Evolutionary conservation across 495 filamentous ascomycete genomes (phyloP).

Genomic region (Sporormia fimetaria): DNA sequence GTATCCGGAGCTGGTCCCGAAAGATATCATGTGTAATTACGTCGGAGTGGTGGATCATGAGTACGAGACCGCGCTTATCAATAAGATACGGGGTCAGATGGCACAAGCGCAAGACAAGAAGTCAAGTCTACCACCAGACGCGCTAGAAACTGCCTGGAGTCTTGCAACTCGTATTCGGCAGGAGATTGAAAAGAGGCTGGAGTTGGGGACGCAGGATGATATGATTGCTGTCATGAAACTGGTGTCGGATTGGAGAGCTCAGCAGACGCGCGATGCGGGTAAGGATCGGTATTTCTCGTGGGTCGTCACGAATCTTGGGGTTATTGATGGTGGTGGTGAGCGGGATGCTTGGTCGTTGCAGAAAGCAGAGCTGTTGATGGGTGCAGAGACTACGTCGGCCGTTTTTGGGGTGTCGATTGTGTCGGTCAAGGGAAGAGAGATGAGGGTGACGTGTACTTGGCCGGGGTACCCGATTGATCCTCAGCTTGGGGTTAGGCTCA

Average conservation of each 20-base stretch:
- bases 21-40: conserved; percentile 15
- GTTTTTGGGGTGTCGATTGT: conserved; percentile 11
- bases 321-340: conserved; percentile 11
- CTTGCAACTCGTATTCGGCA: conserved; percentile 5
- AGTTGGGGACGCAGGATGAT: conserved; percentile 9
- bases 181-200: conserved; percentile 9
- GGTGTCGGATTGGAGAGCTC: conserved; percentile 5
- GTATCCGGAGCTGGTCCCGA: conserved; percentile 10
- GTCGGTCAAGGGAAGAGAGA: conserved; percentile 11
- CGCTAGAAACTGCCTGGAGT: conserved; percentile 7
- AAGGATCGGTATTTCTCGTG: conserved; percentile 11
- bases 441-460: conserved; percentile 13
- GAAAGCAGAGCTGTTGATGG: conserved; percentile 7
- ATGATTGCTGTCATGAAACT: conserved; percentile 16
- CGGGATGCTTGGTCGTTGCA: conserved; percentile 8
- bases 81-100: conserved; percentile 5
- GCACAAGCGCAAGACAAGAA: background rate
- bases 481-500: conserved; percentile 6
- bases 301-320: conserved; percentile 15
- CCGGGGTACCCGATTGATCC: conserved; percentile 10
- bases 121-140: conserved; percentile 2
- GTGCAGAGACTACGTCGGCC: conserved; percentile 9
- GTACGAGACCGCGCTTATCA: conserved; percentile 6
- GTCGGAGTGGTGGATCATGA: conserved; percentile 13
- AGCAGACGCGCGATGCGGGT: conserved; percentile 5